phyloP scores from a whole-genome alignment of 352 stramenopile genomes.

The Pythium diclinum region DNA sequence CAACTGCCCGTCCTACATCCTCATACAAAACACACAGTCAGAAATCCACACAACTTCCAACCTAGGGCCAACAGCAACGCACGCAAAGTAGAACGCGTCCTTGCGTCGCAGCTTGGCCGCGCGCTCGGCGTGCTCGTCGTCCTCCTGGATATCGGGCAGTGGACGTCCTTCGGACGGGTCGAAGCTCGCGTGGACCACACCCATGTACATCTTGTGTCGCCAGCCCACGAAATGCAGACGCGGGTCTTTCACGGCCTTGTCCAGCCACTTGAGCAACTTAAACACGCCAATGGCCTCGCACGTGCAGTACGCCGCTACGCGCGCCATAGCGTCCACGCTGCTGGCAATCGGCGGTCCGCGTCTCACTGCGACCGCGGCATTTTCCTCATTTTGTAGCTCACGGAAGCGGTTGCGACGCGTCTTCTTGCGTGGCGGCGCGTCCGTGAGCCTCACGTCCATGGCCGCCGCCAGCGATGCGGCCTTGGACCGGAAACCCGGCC shows the following conservation, averaged over 20 bases:
- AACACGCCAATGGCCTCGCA: conserved; percentile 71
- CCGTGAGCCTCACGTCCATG: background rate
- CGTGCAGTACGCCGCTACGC: conserved; percentile 64
- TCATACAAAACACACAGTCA: conserved; percentile 1
- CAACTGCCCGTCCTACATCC: conserved; percentile 52
- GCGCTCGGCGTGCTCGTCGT: background rate
- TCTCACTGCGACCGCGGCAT: background rate
- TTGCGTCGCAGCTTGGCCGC: conserved; percentile 37
- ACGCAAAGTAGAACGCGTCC: conserved; percentile 74
- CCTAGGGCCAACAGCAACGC: conserved; percentile 5
- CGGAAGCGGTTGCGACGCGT: conserved; percentile 19
- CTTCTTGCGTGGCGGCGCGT: conserved; percentile 24
- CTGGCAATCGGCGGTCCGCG: conserved; percentile 29
- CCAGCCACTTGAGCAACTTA: conserved; percentile 70
- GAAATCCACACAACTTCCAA: conserved; percentile 1
- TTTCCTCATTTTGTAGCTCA: conserved; percentile 28
- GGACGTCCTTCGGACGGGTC: background rate
- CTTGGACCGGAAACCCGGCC: conserved; percentile 37
- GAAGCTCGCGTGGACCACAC: conserved; percentile 56
- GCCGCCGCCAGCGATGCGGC: conserved; percentile 21
- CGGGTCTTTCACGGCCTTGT: conserved; percentile 28
- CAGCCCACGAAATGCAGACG: conserved; percentile 30
- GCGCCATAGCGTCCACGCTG: conserved; percentile 30
- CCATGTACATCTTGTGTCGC: conserved; percentile 70
- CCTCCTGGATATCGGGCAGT: background rate